Evolutionary conservation across 306 rosid genomes (phyloP).

Genomic region (Sesbania bispinosa): DNA sequence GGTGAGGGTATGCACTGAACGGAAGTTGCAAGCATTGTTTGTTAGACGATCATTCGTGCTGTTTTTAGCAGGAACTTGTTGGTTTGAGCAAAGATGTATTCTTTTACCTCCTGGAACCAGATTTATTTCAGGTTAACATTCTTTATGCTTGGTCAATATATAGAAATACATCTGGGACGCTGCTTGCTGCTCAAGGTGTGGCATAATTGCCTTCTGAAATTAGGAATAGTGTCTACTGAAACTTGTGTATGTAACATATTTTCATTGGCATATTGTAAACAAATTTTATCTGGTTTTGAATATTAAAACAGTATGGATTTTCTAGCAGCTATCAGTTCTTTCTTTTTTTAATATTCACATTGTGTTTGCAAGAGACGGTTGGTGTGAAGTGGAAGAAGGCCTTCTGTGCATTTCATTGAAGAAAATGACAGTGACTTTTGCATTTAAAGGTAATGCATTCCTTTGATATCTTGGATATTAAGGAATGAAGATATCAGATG

Average conservation of each 20-base stretch:
- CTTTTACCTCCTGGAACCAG: constrained; percentile 47
- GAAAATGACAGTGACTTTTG: constrained; percentile 65
- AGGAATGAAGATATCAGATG: constrained; percentile 37
- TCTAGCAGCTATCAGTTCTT: constrained; percentile 37
- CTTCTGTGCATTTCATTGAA: constrained; percentile 75
- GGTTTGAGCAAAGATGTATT: constrained; percentile 56
- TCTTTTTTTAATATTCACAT: constrained; percentile 69
- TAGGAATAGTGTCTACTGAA: constrained; percentile 65
- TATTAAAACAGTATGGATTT: constrained; percentile 47
- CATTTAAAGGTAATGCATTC: constrained; percentile 63
- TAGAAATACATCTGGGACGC: constrained; percentile 46
- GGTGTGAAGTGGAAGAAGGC: constrained; percentile 89
- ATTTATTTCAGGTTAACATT: constrained; percentile 74
- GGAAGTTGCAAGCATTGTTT: constrained; percentile 81
- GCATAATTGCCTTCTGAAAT: constrained; percentile 53
- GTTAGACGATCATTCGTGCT: constrained; percentile 69
- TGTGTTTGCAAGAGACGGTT: constrained; percentile 98
- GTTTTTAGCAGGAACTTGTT: constrained; percentile 67
- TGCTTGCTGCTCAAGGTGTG: constrained; percentile 58
- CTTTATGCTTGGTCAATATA: constrained; percentile 53
- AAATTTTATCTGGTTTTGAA: constrained; percentile 53
- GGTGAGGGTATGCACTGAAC: constrained; percentile 81
- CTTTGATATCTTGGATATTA: constrained; percentile 58
- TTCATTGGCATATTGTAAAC: constrained; percentile 72
- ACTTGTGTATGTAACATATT: constrained; percentile 92